Evolutionary conservation across 345 rosid genomes (phyloP).

Genomic region (Aquilaria sinensis): DNA sequence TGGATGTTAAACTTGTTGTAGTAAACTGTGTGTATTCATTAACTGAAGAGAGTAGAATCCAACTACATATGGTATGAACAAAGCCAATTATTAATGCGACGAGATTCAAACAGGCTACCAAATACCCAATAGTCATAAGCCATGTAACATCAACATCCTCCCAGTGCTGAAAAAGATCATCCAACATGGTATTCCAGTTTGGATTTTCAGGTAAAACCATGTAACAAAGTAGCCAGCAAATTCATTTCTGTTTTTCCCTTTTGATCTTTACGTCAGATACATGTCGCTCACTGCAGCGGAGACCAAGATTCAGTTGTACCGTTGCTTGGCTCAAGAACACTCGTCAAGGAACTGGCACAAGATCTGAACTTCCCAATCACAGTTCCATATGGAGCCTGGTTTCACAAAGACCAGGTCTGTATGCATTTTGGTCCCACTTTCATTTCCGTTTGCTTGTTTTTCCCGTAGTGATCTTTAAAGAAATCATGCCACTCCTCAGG

Average conservation of each 20-base stretch:
- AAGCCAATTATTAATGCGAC: too few species aligned
- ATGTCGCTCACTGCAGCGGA: slow-evolving; percentile 40
- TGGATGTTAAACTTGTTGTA: too few species aligned
- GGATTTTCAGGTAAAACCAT: slow-evolving; percentile 70
- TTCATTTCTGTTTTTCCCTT: background rate
- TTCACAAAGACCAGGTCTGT: slow-evolving; percentile 86
- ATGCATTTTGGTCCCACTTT: background rate
- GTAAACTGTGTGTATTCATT: too few species aligned
- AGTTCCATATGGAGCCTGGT: slow-evolving; percentile 81
- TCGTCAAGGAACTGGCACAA: slow-evolving; percentile 67
- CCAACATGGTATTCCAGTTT: slow-evolving; percentile 51
- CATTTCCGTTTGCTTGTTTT: too few species aligned
- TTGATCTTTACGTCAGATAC: background rate
- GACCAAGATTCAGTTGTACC: slow-evolving; percentile 92
- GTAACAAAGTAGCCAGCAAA: background rate
- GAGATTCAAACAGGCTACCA: too few species aligned
- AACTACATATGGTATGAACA: too few species aligned
- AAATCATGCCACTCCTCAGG: slow-evolving; percentile 25
- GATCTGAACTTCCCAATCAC: slow-evolving; percentile 53
- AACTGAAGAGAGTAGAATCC: too few species aligned
- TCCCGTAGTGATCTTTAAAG: too few species aligned
- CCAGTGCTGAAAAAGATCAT: slow-evolving; percentile 71
- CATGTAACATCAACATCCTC: slow-evolving; percentile 57
- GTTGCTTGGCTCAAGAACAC: slow-evolving; percentile 69
- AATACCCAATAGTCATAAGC: too few species aligned